Evolutionary conservation across 2,329 filamentous ascomycete genomes (phyloP).

Genomic region (Lachnellula subtilissima): DNA sequence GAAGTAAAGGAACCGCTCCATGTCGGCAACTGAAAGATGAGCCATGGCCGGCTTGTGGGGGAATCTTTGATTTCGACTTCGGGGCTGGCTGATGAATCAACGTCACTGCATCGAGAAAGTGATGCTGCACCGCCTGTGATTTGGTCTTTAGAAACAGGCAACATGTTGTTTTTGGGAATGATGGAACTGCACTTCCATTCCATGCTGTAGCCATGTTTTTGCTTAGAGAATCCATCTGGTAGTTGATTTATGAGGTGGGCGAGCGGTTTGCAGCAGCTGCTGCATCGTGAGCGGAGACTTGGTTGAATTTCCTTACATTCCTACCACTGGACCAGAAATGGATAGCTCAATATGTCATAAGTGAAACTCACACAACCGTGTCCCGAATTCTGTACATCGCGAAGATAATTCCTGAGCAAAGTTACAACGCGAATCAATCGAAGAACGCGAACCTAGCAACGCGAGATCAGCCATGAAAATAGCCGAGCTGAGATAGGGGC

Average conservation of each 20-base stretch:
- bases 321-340: no score
- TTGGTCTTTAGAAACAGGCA: background rate
- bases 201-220: background rate
- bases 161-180: background rate
- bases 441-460: no score
- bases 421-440: no score
- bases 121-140: background rate
- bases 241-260: background rate
- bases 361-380: no score
- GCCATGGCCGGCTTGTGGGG: background rate
- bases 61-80: background rate
- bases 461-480: no score
- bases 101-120: background rate
- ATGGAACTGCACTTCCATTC: background rate
- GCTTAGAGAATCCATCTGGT: background rate
- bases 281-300: no score
- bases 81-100: background rate
- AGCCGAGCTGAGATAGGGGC: no score
- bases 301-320: no score
- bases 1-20: background rate
- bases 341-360: no score
- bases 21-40: background rate
- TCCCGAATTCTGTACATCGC: no score
- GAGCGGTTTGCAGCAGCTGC: background rate
- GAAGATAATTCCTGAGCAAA: no score